A percentile compares a stretch with the other conserved stretches of the same genome.
Conservation (phyloP, 1,139 yeast species). For the Meyerozyma athensensis region DNA sequence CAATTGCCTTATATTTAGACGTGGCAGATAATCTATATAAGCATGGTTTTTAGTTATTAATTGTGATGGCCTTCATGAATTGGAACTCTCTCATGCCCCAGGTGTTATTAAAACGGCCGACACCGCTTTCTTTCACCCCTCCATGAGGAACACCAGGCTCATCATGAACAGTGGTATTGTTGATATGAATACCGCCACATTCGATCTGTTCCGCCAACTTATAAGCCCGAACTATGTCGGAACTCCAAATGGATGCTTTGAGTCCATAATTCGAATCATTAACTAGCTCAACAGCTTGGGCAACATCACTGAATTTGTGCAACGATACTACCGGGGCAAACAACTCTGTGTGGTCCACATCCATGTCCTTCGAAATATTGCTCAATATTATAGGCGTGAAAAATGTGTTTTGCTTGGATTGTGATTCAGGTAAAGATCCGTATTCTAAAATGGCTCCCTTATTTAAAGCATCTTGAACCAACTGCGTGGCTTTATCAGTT, state of each 20-base stretch:
- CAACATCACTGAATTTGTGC: constrained; percentile 26
- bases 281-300: constrained; percentile 22
- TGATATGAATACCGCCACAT: constrained; percentile 50
- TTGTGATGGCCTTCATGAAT: constrained; percentile 34
- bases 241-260: constrained; percentile 54
- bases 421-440: constrained; percentile 15
- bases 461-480: constrained; percentile 37
- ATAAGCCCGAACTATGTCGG: constrained; percentile 35
- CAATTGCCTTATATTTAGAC: constrained; percentile 69
- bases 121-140: constrained; percentile 48
- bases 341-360: constrained; percentile 30
- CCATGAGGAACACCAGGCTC: constrained; percentile 54
- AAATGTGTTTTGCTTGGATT: constrained; percentile 7
- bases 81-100: constrained; percentile 50
- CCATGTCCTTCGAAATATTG: constrained; percentile 30
- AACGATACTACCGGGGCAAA: constrained; percentile 49
- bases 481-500: constrained; percentile 17
- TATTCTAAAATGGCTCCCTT: constrained; percentile 37
- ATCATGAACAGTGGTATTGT: constrained; percentile 44
- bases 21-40: constrained; percentile 67
- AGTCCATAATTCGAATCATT: constrained; percentile 41
- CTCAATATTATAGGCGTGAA: constrained; percentile 30
- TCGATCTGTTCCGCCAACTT: constrained; percentile 33
- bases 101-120: constrained; percentile 45
- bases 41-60: constrained; percentile 48